Base-by-base conservation (phyloP, 1,139 yeast genomes). In the Lodderomyces elongisporus region DNA sequence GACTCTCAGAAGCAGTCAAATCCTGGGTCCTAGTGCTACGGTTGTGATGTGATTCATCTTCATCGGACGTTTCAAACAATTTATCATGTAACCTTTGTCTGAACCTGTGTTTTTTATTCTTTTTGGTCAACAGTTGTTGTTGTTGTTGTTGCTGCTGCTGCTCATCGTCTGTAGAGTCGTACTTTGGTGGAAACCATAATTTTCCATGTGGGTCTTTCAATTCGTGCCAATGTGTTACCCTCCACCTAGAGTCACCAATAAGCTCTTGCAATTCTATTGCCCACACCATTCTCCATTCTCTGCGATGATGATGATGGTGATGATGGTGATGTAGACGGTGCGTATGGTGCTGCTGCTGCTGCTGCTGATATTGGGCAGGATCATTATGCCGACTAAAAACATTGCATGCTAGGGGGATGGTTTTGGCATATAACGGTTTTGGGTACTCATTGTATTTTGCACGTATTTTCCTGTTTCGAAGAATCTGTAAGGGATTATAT, bases 401-500 rank as follows among this genome's bases (percentile, higher is more conserved):
- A 34, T 73, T 64, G 8, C 79, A 74, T 1, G 84, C 79, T 24
- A 72, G 54, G 3, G 79, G 77, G 4, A 65, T 47, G 1, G 65
- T 52, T 36, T 60, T 59, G 17, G 58, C 46, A 3, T 60, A 41
- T 8, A 66, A 42, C 1, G 59, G 58, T 31, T 56, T 56, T 12
- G 67, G 66, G 34, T 52, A 54, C 32, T 70, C 74, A 27, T 59
- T 59, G 45, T 70, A 60, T 44, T 69, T 72, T 42, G 69, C 67
- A 43, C 70, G 53, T 8, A 79, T 52, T 38, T 67, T 65, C 36
- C 96, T 63, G 53, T 87, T 83, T 40, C 96, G 61, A 24, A 87
- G 74, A 14, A 79, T 71, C 51, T 85, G 95, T 30, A 87, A 60
- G 1, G 96, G 96, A 50, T 87, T 87, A 57, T 81, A 87, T 3